Conservation (phyloP, 176 grass and related monocot genomes). For the Pharus latifolius region DNA sequence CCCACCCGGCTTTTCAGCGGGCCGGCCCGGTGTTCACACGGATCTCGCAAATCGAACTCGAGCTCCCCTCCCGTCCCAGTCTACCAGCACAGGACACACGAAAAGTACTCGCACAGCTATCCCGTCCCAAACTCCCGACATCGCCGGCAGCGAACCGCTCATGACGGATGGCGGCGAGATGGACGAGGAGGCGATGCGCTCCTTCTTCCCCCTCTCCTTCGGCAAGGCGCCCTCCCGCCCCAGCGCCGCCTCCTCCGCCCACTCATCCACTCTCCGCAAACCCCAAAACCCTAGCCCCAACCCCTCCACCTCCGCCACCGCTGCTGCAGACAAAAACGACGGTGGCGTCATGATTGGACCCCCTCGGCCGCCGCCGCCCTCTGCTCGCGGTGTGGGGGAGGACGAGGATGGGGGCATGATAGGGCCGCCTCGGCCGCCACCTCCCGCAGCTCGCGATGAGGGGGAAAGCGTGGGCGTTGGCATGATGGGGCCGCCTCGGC, state of each 20-base stretch:
- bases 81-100: too few species aligned
- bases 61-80: too few species aligned
- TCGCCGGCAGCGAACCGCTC: constrained; percentile 18
- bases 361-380: constrained; percentile 3
- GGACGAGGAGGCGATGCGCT: constrained; percentile 83
- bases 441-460: background rate
- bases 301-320: constrained; percentile 1
- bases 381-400: background rate
- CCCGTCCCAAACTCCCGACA: background rate
- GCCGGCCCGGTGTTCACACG: too few species aligned
- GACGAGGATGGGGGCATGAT: constrained; percentile 8
- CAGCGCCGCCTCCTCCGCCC: constrained; percentile 25
- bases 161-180: constrained; percentile 39
- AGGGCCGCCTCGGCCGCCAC: constrained; percentile 34
- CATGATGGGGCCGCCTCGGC: constrained; percentile 68
- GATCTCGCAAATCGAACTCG: too few species aligned
- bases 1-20: too few species aligned
- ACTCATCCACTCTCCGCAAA: constrained; percentile 71
- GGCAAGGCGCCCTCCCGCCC: constrained; percentile 53
- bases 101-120: background rate
- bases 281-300: constrained; percentile 35
- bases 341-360: constrained; percentile 2
- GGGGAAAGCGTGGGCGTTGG: constrained; percentile 28
- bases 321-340: background rate
- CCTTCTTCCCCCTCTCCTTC: constrained; percentile 78